Conservation (phyloP, 2,329 filamentous ascomycete species). For the Allantophomopsis cytisporea region DNA sequence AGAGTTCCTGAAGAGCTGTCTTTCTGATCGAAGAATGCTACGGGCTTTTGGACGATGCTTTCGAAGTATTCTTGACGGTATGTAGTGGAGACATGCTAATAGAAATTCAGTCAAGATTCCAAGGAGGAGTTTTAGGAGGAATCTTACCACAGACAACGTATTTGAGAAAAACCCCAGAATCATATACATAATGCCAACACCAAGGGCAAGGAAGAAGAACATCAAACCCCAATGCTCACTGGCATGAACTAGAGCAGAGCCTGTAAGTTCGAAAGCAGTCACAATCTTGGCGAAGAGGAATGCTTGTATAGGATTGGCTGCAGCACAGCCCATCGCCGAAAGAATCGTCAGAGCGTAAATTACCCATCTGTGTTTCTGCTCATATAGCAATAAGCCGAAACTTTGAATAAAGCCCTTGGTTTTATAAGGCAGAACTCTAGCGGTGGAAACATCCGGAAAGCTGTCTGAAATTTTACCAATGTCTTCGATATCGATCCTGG, state of each 20-base stretch:
- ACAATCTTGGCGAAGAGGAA: constrained; percentile 20
- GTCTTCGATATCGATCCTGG: constrained; percentile 7
- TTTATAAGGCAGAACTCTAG: constrained; percentile 13
- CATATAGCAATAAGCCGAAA: constrained; percentile 38
- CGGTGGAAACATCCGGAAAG: constrained; percentile 10
- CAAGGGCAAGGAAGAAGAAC: constrained; percentile 31
- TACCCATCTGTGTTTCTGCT: constrained; percentile 34
- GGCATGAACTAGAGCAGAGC: constrained; percentile 7
- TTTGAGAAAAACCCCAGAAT: constrained; percentile 23
- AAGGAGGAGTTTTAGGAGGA: constrained; percentile 15
- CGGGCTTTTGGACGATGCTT: constrained; percentile 25
- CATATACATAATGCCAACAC: constrained; percentile 20
- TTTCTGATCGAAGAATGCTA: constrained; percentile 27
- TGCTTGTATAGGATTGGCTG: constrained; percentile 23
- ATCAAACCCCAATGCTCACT: constrained; percentile 34
- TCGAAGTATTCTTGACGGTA: constrained; percentile 31
- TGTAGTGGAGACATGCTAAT: constrained; percentile 17
- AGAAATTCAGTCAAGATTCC: constrained; percentile 7
- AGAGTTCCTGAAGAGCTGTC: constrained; percentile 33
- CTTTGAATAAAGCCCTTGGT: constrained; percentile 29
- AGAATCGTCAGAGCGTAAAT: constrained; percentile 32
- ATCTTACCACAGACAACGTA: constrained; percentile 19
- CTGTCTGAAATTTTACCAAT: constrained; percentile 2
- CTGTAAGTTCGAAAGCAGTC: constrained; percentile 12
- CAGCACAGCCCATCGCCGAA: constrained; percentile 15